Evolutionary conservation across 2,329 filamentous ascomycete species (phyloP).

Genomic region (Coniochaeta hoffmannii): DNA sequence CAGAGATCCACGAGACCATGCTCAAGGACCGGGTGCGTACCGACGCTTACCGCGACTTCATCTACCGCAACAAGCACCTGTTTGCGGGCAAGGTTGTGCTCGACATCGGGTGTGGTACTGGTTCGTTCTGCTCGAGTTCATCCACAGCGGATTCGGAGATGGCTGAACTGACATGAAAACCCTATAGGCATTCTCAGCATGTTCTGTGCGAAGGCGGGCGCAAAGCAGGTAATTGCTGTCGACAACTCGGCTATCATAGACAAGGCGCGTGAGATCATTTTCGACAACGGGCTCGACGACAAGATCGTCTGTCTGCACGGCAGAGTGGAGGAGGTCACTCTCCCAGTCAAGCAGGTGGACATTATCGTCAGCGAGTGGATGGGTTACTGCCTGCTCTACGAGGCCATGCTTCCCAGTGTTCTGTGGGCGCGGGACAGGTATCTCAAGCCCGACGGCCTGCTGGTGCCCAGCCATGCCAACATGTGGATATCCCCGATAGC

Average conservation of each 20-base stretch:
- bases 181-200: conserved; percentile 71
- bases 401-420: conserved; percentile 93
- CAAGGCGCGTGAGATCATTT: conserved; percentile 78
- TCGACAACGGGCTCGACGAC: conserved; percentile 67
- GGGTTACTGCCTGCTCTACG: conserved; percentile 89
- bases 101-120: conserved; percentile 80
- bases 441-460: conserved; percentile 68
- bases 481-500: conserved; percentile 76
- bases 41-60: conserved; percentile 89
- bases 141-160: background rate
- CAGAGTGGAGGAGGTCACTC: conserved; percentile 77
- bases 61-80: conserved; percentile 82
- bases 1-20: conserved; percentile 93
- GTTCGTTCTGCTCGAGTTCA: conserved; percentile 25
- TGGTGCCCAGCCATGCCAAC: conserved; percentile 80
- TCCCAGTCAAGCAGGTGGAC: conserved; percentile 76
- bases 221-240: conserved; percentile 78
- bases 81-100: conserved; percentile 83
- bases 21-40: conserved; percentile 84
- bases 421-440: conserved; percentile 84
- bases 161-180: background rate
- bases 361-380: conserved; percentile 98
- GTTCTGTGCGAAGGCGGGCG: conserved; percentile 89
- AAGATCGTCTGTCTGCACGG: conserved; percentile 75
- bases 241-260: conserved; percentile 88